Conservation (phyloP, 208 protist genomes). For the Leishmania braziliensis region DNA sequence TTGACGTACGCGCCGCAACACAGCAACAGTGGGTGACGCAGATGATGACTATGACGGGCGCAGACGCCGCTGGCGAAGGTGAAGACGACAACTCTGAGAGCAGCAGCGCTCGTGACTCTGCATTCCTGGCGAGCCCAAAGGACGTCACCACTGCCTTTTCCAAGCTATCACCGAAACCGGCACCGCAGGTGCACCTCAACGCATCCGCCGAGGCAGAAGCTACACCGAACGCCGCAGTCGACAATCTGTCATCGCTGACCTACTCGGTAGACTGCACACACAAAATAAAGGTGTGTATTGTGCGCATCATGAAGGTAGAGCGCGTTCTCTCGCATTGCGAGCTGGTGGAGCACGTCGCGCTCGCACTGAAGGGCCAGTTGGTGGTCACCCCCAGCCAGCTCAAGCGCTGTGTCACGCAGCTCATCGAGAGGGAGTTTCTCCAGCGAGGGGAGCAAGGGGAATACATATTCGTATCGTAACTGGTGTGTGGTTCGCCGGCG, state of each 20-base stretch:
- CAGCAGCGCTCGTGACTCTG: neutral
- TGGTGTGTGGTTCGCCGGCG: neutral
- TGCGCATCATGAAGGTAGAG: conserved; percentile 58
- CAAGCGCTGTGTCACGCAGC: conserved; percentile 45
- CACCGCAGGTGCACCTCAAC: neutral
- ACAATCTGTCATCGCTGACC: conserved; percentile 1
- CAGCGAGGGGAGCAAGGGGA: conserved; percentile 36
- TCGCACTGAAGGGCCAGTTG: conserved; percentile 28
- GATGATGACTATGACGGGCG: conserved; percentile 21
- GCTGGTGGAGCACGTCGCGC: conserved; percentile 35
- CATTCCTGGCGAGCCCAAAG: neutral
- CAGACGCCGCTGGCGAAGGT: conserved; percentile 10
- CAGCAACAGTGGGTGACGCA: conserved; percentile 37
- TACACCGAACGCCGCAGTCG: neutral
- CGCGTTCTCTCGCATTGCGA: conserved; percentile 40
- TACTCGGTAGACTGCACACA: conserved; percentile 32
- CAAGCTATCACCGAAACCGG: neutral
- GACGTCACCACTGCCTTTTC: neutral
- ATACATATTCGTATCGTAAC: conserved; percentile 56
- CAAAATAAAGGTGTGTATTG: conserved; percentile 57
- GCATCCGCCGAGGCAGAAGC: neutral
- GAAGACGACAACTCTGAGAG: neutral
- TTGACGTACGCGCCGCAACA: conserved; percentile 43
- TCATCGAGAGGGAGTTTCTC: conserved; percentile 74
- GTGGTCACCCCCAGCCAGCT: conserved; percentile 45